Percentiles rank a stretch among this genome's conserved stretches.
phyloP scores from a whole-genome alignment of 192 early-diverging fungal species.

The Umbelopsis ramanniana region DNA sequence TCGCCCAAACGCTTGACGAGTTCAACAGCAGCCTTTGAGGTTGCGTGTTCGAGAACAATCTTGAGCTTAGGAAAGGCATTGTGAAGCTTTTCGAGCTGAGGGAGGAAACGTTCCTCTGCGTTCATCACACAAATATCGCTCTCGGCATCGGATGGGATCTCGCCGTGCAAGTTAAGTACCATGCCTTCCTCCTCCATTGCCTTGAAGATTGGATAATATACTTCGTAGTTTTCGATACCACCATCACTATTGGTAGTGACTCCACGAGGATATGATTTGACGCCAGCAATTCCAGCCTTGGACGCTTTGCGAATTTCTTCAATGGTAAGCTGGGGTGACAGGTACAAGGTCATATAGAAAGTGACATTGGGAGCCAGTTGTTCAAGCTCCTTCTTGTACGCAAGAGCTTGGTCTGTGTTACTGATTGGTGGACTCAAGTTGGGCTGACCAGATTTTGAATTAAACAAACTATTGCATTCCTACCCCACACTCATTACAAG shows the following conservation, averaged over 20 bases:
- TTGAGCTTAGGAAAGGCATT: conserved; percentile 88
- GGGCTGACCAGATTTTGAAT: conserved; percentile 59
- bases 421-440: conserved; percentile 92
- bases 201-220: conserved; percentile 92
- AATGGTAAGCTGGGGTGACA: conserved; percentile 84
- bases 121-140: conserved; percentile 94
- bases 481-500: neutral
- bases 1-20: conserved; percentile 88
- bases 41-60: conserved; percentile 98
- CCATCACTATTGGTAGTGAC: conserved; percentile 98
- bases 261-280: conserved; percentile 93
- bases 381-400: conserved; percentile 82
- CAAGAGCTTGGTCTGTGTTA: conserved; percentile 83
- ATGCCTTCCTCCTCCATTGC: conserved; percentile 95
- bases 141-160: conserved; percentile 84
- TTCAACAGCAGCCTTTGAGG: conserved; percentile 91
- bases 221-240: conserved; percentile 89
- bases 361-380: conserved; percentile 82
- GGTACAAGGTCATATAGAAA: conserved; percentile 94
- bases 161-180: conserved; percentile 96
- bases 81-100: conserved; percentile 84
- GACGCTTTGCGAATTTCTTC: conserved; percentile 89
- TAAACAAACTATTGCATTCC: no score
- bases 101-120: conserved; percentile 92
- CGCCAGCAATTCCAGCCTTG: conserved; percentile 81